Evolutionary conservation across 2,329 filamentous ascomycete species (phyloP).

Genomic region (Nannizzia gypsea): DNA sequence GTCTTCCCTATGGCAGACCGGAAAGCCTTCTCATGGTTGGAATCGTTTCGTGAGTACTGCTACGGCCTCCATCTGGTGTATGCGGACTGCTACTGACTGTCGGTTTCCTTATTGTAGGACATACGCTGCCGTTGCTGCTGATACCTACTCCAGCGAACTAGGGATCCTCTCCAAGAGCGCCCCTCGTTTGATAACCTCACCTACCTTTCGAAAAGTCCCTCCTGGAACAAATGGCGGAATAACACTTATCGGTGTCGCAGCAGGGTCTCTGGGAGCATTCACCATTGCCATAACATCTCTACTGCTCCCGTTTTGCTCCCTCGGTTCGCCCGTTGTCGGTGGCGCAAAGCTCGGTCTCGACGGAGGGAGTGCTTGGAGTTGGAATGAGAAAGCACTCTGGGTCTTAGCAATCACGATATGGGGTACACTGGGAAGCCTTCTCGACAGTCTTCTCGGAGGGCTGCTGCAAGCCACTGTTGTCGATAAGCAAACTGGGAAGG

Average conservation of each 20-base stretch:
- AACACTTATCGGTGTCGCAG: slow-evolving; percentile 58
- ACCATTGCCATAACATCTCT: slow-evolving; percentile 56
- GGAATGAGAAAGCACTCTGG: slow-evolving; percentile 42
- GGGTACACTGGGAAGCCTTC: slow-evolving; percentile 65
- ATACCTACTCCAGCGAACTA: slow-evolving; percentile 91
- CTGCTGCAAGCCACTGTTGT: slow-evolving; percentile 75
- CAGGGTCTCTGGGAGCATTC: slow-evolving; percentile 62
- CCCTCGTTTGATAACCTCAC: slow-evolving; percentile 78
- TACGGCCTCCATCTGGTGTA: background rate
- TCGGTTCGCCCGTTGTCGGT: slow-evolving; percentile 6
- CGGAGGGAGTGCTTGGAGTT: slow-evolving; percentile 36
- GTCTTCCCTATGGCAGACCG: slow-evolving; percentile 28
- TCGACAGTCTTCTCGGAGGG: slow-evolving; percentile 81
- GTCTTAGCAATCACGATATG: slow-evolving; percentile 51
- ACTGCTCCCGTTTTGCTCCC: slow-evolving; percentile 53
- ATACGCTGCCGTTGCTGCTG: slow-evolving; percentile 82
- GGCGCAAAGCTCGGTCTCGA: slow-evolving; percentile 13
- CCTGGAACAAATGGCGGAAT: slow-evolving; percentile 91
- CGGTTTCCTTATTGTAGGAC: slow-evolving; percentile 38
- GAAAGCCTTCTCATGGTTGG: slow-evolving; percentile 31
- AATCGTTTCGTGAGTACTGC: slow-evolving; percentile 28
- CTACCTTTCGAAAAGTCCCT: slow-evolving; percentile 63
- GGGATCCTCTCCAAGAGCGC: slow-evolving; percentile 69
- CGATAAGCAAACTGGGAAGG: slow-evolving; percentile 70
- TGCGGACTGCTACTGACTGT: background rate